Percentiles rank a stretch among this genome's conserved stretches.
phyloP scores from a whole-genome alignment of 2,329 filamentous ascomycete species.

The Meredithiella fracta region DNA sequence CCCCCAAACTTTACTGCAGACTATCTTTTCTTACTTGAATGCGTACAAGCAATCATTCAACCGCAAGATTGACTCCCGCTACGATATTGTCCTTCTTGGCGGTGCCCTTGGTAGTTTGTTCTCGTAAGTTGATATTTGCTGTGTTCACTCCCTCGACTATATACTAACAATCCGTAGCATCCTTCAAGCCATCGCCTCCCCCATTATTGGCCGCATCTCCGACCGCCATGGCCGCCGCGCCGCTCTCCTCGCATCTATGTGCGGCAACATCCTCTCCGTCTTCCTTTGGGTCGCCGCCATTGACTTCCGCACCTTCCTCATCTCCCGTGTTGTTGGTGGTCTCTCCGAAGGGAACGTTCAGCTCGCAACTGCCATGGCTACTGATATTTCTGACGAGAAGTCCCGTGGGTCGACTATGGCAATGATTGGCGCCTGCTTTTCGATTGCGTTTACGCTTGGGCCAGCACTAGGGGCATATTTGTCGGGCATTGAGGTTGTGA shows the following conservation, averaged over 20 bases:
- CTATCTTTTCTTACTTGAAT: conserved; percentile 69
- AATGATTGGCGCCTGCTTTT: conserved; percentile 89
- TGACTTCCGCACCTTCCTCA: conserved; percentile 89
- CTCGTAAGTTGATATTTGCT: conserved; percentile 28
- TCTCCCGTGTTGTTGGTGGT: conserved; percentile 82
- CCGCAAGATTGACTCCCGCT: conserved; percentile 82
- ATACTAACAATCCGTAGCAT: conserved; percentile 35
- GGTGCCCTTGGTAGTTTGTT: conserved; percentile 89
- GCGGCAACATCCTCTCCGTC: conserved; percentile 81
- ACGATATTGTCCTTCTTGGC: conserved; percentile 90
- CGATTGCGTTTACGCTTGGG: conserved; percentile 90
- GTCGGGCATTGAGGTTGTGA: conserved; percentile 58
- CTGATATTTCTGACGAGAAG: conserved; percentile 78
- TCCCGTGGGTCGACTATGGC: conserved; percentile 87
- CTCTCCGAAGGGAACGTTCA: conserved; percentile 95
- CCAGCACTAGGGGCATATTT: conserved; percentile 81
- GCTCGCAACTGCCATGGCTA: conserved; percentile 87
- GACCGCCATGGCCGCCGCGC: conserved; percentile 77
- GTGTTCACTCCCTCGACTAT: background rate
- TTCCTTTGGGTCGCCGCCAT: conserved; percentile 85
- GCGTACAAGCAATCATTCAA: conserved; percentile 89
- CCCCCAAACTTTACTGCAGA: conserved; percentile 54
- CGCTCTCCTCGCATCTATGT: conserved; percentile 80
- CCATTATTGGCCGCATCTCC: conserved; percentile 74
- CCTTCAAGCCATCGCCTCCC: conserved; percentile 81